Evolutionary conservation across 108 stramenopile genomes (phyloP).

Genomic region (Cyclostephanos invisitatus): DNA sequence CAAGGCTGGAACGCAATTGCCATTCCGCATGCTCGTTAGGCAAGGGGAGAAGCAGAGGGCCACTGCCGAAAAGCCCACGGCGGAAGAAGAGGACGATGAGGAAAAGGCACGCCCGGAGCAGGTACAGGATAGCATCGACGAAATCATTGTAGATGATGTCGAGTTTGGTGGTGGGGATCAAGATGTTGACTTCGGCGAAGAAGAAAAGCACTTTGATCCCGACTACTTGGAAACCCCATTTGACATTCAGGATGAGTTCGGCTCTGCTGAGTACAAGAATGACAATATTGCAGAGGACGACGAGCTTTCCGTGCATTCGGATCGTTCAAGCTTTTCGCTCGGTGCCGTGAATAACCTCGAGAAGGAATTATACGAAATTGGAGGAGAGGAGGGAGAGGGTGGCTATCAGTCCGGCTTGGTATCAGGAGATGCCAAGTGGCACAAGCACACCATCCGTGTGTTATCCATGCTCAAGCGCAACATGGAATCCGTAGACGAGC

Average conservation of each 20-base stretch:
- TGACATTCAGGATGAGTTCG: slow-evolving; percentile 50
- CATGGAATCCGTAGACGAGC: slow-evolving; percentile 46
- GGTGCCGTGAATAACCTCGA: slow-evolving; percentile 80
- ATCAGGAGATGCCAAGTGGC: slow-evolving; percentile 86
- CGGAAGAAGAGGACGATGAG: slow-evolving; percentile 51
- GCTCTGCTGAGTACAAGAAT: slow-evolving; percentile 37
- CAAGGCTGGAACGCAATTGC: slow-evolving; percentile 52
- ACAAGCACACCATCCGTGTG: slow-evolving; percentile 88
- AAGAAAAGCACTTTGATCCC: slow-evolving; percentile 22
- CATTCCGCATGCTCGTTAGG: slow-evolving; percentile 57
- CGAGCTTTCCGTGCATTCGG: slow-evolving; percentile 32
- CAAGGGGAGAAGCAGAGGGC: slow-evolving; percentile 50
- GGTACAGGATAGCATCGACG: slow-evolving; percentile 33
- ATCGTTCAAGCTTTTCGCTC: slow-evolving; percentile 51
- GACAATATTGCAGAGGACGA: slow-evolving; percentile 54
- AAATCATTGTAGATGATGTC: slow-evolving; percentile 35
- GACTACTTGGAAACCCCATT: slow-evolving; percentile 39
- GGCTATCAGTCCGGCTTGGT: slow-evolving; percentile 62
- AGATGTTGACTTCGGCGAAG: slow-evolving; percentile 48
- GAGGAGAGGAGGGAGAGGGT: slow-evolving; percentile 55
- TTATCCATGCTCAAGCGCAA: slow-evolving; percentile 63
- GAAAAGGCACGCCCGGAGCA: slow-evolving; percentile 46
- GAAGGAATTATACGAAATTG: slow-evolving; percentile 53
- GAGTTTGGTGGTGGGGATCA: slow-evolving; percentile 40
- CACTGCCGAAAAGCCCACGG: slow-evolving; percentile 42